Evolutionary conservation across 192 early-diverging fungal species (phyloP).

Genomic region (Oehlia diaphana): DNA sequence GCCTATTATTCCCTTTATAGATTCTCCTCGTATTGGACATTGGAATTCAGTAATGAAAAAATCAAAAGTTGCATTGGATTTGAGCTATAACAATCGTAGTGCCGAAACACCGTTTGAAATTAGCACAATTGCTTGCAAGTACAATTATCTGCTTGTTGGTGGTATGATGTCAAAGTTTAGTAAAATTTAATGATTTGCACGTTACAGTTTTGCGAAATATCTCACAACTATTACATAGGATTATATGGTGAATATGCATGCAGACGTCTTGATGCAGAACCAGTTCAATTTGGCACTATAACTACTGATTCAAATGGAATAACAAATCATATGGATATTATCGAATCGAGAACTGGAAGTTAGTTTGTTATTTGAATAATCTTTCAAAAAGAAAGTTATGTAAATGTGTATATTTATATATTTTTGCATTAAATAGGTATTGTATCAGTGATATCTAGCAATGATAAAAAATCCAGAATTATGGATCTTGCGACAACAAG

Average conservation of each 20-base stretch:
- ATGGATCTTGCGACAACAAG: slow-evolving; percentile 48
- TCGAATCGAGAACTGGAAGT: slow-evolving; percentile 43
- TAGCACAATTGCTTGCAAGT: slow-evolving; percentile 51
- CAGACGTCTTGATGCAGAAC: slow-evolving; percentile 30
- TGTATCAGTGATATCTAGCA: slow-evolving; percentile 55
- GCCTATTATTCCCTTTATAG: neutral
- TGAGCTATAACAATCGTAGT: neutral
- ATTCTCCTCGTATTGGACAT: slow-evolving; percentile 13
- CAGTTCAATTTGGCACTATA: slow-evolving; percentile 35
- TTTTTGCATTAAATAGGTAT: slow-evolving; percentile 26
- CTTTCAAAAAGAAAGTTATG: neutral
- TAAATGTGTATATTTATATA: no score
- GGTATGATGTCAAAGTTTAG: slow-evolving; percentile 16
- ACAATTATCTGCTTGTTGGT: slow-evolving; percentile 51
- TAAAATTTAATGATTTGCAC: neutral
- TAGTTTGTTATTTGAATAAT: neutral
- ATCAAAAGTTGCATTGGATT: slow-evolving; percentile 1
- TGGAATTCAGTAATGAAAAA: slow-evolving; percentile 28
- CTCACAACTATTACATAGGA: neutral
- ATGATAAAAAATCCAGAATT: slow-evolving; percentile 50
- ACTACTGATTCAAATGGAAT: slow-evolving; percentile 54
- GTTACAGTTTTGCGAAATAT: neutral
- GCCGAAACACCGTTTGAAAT: slow-evolving; percentile 35
- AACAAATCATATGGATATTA: slow-evolving; percentile 64
- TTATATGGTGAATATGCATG: slow-evolving; percentile 48